These are phyloP conservation scores for Phytophthora kernoviae DNA, from an alignment of 352 stramenopile species.

Conservation along the genomic window DNA sequence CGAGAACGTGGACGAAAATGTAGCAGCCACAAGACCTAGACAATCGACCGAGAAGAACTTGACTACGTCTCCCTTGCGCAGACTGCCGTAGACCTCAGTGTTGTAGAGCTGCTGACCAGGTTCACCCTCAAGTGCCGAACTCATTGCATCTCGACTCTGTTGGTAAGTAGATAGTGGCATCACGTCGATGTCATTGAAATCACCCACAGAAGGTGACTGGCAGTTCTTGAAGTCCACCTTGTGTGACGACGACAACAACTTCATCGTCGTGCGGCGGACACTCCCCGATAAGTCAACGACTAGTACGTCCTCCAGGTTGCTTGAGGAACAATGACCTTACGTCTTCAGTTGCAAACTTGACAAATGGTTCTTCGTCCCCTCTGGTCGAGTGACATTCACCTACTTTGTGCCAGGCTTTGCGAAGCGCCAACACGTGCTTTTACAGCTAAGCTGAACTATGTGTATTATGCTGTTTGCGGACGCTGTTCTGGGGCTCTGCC, in stretches of 20 bases:
- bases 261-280: slow-evolving; percentile 17
- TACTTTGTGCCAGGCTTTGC: too few relatives aligned
- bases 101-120: slow-evolving; percentile 46
- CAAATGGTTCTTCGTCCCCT: neutral
- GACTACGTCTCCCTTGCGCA: slow-evolving; percentile 44
- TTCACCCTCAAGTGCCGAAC: slow-evolving; percentile 5
- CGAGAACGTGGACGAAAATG: slow-evolving; percentile 49
- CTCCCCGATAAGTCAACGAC: slow-evolving; percentile 24
- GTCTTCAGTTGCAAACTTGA: slow-evolving; percentile 18
- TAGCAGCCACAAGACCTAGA: slow-evolving; percentile 42
- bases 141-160: slow-evolving; percentile 10
- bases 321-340: slow-evolving; percentile 1
- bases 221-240: slow-evolving; percentile 29
- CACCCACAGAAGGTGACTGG: slow-evolving; percentile 12
- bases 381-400: neutral
- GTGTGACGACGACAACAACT: slow-evolving; percentile 14
- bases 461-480: too few relatives aligned
- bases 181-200: slow-evolving; percentile 13
- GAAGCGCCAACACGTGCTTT: too few relatives aligned
- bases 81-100: slow-evolving; percentile 53
- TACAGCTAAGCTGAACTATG: too few relatives aligned
- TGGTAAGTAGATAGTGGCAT: neutral
- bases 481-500: slow-evolving; percentile 8
- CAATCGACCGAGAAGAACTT: slow-evolving; percentile 44
- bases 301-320: slow-evolving; percentile 12